phyloP scores from a whole-genome alignment of 257 asterid genomes.

The Haberlea rhodopensis region DNA sequence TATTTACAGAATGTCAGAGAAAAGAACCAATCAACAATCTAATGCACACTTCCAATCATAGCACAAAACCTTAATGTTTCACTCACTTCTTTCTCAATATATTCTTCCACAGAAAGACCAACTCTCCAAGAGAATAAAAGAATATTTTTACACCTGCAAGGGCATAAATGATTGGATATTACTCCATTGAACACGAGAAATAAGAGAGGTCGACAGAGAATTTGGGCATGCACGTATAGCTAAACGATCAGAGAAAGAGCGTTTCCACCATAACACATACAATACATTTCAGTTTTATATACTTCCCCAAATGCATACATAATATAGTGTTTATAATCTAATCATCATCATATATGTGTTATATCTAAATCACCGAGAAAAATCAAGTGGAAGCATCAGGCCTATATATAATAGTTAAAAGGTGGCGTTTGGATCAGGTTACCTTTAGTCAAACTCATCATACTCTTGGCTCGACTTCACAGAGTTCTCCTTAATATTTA shows the following conservation, averaged over 20 bases:
- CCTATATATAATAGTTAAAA: neutral
- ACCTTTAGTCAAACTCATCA: constrained; percentile 56
- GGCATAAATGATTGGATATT: neutral
- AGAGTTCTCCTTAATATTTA: constrained; percentile 49
- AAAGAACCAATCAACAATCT: too few relatives aligned
- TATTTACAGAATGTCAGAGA: too few relatives aligned
- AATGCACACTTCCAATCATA: too few relatives aligned
- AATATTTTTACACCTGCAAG: constrained; percentile 46
- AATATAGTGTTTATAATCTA: neutral
- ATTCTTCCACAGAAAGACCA: too few relatives aligned
- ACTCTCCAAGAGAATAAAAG: constrained; percentile 37
- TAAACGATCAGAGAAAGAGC: too few relatives aligned
- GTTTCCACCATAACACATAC: neutral
- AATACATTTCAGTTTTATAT: neutral
- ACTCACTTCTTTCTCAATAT: too few relatives aligned
- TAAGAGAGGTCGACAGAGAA: too few relatives aligned
- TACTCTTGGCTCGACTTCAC: constrained; percentile 36
- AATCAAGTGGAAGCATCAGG: neutral
- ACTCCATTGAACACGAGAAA: too few relatives aligned
- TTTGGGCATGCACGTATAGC: too few relatives aligned
- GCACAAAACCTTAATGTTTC: too few relatives aligned
- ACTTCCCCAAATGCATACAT: neutral
- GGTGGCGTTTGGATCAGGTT: constrained; percentile 12
- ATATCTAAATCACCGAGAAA: neutral
- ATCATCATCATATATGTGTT: too few relatives aligned